Base-by-base conservation (phyloP, 805 yeast species). In the Wilhelminamyces savonicus region DNA sequence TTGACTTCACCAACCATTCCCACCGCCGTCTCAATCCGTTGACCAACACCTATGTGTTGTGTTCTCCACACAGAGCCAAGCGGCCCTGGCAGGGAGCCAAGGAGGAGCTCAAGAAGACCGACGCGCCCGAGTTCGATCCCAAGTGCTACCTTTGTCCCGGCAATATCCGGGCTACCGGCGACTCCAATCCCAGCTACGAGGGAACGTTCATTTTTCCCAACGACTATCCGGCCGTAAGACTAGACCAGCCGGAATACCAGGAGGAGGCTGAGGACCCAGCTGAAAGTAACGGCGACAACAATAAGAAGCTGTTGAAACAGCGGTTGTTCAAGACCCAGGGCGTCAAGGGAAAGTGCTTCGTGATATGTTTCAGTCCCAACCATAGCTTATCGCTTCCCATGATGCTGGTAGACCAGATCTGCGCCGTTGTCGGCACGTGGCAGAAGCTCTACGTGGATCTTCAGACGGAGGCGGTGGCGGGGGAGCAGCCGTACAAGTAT, bases 11-110 rank as follows among this genome's bases (percentile, higher is more conserved):
- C 24, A 74, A 74, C 42, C 71, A 74, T 40, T 72, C 84, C 2
- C 88, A 81, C 46, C 70, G 85, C 40, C 66, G 90, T 28, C 74
- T 62, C 54, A 81, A 81, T 44, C 86, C 85, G 4, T 64, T 81
- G 38, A 67, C 80, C n/a, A 72, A 73, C 30, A 54, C 69, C n/a
- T 78, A 79, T 74, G 76, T 81, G 16, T 61, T 81, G 29, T 80
- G 81, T 29, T 78, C 86, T 11, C 88, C 90, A 5, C 90, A 81
- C 47, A 62, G 88, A 34, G 74, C 86, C 18, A 77, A 78, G 52
- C 65, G 90, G 41, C 88, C 90, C 13, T 81, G 88, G 88, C 82
- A 76, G 50, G 88, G 88, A 21, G 83, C 77, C 37, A 66, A 75
- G 39, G 88, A 81, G 48, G 62, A 60, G 21, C 51, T 65, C 11